A percentile compares a stretch with the other conserved stretches of the same genome.
These are phyloP conservation scores for Escallonia rubra DNA, from an alignment of 129 eudicot species.

Conservation along the genomic window DNA sequence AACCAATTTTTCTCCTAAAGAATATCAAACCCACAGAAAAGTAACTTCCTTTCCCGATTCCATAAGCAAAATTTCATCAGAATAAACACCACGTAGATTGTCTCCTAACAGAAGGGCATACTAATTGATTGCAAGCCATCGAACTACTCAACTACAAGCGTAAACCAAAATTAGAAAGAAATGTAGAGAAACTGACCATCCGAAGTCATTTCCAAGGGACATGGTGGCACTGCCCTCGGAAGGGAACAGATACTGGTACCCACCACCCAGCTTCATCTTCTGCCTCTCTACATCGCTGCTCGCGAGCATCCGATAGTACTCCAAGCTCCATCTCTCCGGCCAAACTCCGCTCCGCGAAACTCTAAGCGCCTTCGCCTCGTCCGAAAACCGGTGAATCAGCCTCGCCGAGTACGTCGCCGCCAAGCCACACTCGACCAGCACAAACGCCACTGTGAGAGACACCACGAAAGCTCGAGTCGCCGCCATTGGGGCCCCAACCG, in stretches of 20 bases:
- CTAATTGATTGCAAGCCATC: too few relatives aligned
- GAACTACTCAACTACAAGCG: not conserved
- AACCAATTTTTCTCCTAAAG: not conserved
- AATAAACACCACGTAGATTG: not conserved
- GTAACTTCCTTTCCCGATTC: not conserved
- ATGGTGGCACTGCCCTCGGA: slow-evolving; percentile 61
- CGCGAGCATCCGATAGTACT: slow-evolving; percentile 43
- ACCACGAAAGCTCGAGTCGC: slow-evolving; percentile 8
- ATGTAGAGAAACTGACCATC: slow-evolving; percentile 53
- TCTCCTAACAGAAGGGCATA: not conserved
- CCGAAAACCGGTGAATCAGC: slow-evolving; percentile 56
- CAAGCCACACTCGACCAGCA: slow-evolving; percentile 17
- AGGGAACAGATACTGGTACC: slow-evolving; percentile 55
- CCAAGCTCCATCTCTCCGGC: slow-evolving; percentile 55
- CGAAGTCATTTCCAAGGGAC: slow-evolving; percentile 83
- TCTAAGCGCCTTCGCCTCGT: slow-evolving; percentile 52
- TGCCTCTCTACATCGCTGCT: slow-evolving; percentile 60
- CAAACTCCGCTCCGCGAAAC: slow-evolving; percentile 23
- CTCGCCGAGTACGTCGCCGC: slow-evolving; percentile 44
- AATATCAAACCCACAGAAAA: not conserved
- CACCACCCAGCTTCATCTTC: slow-evolving; percentile 60
- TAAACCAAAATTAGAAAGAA: not conserved
- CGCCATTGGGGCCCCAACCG: slow-evolving; percentile 17
- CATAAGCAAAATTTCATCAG: not conserved
- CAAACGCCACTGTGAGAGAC: slow-evolving; percentile 8